Percentiles rank a stretch among this genome's conserved stretches.
These are phyloP conservation scores for Starmerella stigmatis DNA, from an alignment of 805 yeast species.

Conservation along the genomic window DNA sequence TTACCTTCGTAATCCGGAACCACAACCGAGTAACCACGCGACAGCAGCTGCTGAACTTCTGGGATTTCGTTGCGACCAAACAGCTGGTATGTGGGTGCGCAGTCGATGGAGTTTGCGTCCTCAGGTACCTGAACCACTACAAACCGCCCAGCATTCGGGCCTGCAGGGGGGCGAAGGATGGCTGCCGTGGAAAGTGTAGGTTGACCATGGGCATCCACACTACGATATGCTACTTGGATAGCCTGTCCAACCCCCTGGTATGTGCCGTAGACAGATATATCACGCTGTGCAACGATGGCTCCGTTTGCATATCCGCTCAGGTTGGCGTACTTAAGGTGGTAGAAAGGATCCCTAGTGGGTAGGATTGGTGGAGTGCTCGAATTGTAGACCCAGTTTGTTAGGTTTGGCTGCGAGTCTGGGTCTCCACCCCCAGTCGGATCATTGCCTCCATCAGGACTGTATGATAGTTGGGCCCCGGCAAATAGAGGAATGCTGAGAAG, in stretches of 20 bases:
- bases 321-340: conserved; percentile 10
- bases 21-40: conserved; percentile 21
- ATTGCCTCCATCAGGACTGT: too few relatives aligned
- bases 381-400: conserved; percentile 19
- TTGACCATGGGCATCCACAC: conserved; percentile 24
- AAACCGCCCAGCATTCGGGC: conserved; percentile 10
- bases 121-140: conserved; percentile 24
- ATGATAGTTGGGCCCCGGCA: conserved; percentile 1
- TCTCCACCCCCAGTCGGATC: conserved; percentile 8
- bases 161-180: conserved; percentile 23
- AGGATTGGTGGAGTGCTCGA: conserved; percentile 10
- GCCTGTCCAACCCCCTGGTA: conserved; percentile 19
- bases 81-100: conserved; percentile 24
- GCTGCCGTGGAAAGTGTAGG: conserved; percentile 27
- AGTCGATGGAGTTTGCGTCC: conserved; percentile 21
- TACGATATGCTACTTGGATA: conserved; percentile 22
- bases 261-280: conserved; percentile 14
- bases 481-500: not conserved
- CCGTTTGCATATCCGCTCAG: conserved; percentile 15
- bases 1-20: conserved; percentile 26
- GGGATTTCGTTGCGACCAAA: conserved; percentile 14
- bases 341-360: conserved; percentile 21
- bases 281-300: conserved; percentile 16
- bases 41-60: conserved; percentile 17
- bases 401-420: conserved; percentile 4